Conservation (phyloP, 2,329 filamentous ascomycete species). For the Paraconiothyrium sp. region DNA sequence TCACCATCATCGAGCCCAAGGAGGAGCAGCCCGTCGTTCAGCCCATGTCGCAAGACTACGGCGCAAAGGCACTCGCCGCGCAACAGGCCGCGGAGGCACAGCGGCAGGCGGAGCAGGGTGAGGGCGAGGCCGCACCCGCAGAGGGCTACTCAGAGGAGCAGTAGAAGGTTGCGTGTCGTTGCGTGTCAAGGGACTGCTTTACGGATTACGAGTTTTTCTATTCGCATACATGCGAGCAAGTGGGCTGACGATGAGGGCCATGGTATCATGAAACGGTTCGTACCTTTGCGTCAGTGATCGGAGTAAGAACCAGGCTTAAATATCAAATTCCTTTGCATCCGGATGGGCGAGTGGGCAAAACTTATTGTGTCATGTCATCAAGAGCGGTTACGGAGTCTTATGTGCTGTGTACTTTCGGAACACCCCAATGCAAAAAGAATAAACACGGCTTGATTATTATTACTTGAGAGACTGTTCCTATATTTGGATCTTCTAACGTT, state of each 20-base stretch:
- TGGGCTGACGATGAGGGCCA: conserved; percentile 17
- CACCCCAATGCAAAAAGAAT: conserved; percentile 16
- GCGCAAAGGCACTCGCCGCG: conserved; percentile 82
- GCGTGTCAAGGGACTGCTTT: not conserved
- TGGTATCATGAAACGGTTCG: conserved; percentile 13
- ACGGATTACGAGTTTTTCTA: conserved; percentile 11
- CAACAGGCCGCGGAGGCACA: conserved; percentile 72
- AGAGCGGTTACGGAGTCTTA: conserved; percentile 25
- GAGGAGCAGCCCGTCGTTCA: conserved; percentile 96
- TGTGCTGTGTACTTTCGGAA: conserved; percentile 25
- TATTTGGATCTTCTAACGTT: not conserved
- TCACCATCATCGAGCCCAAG: conserved; percentile 99
- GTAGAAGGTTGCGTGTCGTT: conserved; percentile 18
- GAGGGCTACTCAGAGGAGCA: conserved; percentile 48
- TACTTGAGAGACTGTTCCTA: not conserved
- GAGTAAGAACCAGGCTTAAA: conserved; percentile 17
- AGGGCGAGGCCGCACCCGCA: conserved; percentile 56
- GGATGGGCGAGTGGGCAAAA: conserved; percentile 27
- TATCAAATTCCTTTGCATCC: conserved; percentile 33
- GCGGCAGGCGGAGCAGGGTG: conserved; percentile 67
- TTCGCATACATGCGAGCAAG: conserved; percentile 12
- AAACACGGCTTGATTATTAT: conserved; percentile 20
- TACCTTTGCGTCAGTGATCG: not conserved
- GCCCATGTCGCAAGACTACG: conserved; percentile 98
- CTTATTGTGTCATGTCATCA: conserved; percentile 15